Evolutionary conservation across 352 stramenopile species (phyloP).

Genomic region (Phytophthora idaei): DNA sequence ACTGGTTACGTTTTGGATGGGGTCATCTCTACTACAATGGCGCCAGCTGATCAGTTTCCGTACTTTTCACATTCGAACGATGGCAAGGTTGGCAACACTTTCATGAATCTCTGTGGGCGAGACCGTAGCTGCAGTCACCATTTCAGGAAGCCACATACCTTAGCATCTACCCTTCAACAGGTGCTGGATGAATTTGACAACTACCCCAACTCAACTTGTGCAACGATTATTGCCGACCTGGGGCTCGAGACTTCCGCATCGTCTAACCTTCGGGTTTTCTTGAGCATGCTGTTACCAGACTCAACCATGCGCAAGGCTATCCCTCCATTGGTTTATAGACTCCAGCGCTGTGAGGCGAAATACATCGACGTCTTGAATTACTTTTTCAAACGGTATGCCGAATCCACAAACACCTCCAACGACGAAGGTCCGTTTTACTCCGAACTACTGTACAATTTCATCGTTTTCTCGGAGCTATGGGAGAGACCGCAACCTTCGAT

Average conservation of each 20-base stretch:
- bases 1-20: background rate
- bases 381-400: background rate
- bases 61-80: background rate
- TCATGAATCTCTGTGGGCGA: background rate
- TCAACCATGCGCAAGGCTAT: background rate
- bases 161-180: background rate
- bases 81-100: background rate
- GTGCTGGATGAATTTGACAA: background rate
- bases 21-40: background rate
- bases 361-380: background rate
- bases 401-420: background rate
- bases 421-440: background rate
- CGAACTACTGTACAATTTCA: background rate
- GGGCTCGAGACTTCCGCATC: background rate
- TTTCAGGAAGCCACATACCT: background rate
- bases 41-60: background rate
- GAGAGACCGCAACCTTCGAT: no score
- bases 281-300: background rate
- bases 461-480: no score
- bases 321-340: background rate
- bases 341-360: background rate
- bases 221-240: background rate
- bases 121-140: background rate
- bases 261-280: background rate
- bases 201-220: background rate